Evolutionary conservation across 2,329 filamentous ascomycete genomes (phyloP).

Genomic region (Penicillium sp.): DNA sequence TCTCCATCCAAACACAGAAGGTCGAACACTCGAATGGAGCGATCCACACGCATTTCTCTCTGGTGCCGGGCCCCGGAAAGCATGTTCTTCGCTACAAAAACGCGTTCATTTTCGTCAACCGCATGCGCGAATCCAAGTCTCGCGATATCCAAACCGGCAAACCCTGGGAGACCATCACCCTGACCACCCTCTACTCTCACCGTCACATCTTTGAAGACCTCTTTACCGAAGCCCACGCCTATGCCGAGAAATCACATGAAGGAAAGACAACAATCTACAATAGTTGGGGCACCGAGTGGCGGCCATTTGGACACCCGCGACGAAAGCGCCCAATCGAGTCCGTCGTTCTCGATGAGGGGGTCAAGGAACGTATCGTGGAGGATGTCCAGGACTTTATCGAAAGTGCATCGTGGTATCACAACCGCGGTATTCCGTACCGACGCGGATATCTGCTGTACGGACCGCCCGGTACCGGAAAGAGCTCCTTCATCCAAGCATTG

Average conservation of each 20-base stretch:
- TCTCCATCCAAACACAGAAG: slow-evolving; percentile 64
- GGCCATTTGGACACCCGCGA: slow-evolving; percentile 76
- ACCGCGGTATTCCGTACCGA: slow-evolving; percentile 91
- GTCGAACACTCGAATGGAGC: slow-evolving; percentile 64
- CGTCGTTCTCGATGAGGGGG: slow-evolving; percentile 78
- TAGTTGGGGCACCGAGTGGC: slow-evolving; percentile 80
- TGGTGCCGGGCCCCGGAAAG: slow-evolving; percentile 86
- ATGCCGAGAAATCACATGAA: slow-evolving; percentile 77
- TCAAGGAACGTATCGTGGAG: slow-evolving; percentile 75
- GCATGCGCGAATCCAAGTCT: slow-evolving; percentile 80
- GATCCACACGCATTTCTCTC: slow-evolving; percentile 74
- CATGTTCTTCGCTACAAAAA: slow-evolving; percentile 84
- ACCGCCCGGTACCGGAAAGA: slow-evolving; percentile 88
- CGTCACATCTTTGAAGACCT: slow-evolving; percentile 87
- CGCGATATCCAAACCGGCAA: slow-evolving; percentile 76
- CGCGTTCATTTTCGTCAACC: slow-evolving; percentile 81
- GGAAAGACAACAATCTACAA: slow-evolving; percentile 93
- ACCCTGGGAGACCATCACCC: slow-evolving; percentile 88
- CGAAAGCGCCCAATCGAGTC: slow-evolving; percentile 84
- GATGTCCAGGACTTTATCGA: slow-evolving; percentile 81
- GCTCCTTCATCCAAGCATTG: slow-evolving; percentile 91
- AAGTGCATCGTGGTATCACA: slow-evolving; percentile 82
- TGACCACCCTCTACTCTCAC: slow-evolving; percentile 88
- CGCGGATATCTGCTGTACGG: slow-evolving; percentile 86
- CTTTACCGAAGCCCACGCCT: slow-evolving; percentile 78